Percentiles rank a stretch among this genome's conserved stretches.
Conservation (phyloP, 352 stramenopile genomes). For the Pythium apleroticum region DNA sequence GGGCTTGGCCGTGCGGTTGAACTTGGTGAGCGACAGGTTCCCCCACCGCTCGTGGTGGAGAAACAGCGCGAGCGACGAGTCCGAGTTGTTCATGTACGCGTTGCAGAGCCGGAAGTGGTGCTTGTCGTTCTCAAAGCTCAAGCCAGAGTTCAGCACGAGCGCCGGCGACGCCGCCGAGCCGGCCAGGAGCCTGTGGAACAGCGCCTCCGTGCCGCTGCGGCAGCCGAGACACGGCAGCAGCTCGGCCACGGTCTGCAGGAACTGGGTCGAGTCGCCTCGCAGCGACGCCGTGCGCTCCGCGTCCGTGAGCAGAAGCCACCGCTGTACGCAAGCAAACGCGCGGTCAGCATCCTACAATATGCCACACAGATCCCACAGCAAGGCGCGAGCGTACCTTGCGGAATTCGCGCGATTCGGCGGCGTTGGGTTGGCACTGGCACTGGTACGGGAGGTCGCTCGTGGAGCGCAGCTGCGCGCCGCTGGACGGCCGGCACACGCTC, state of each 20-base stretch:
- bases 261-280: constrained; percentile 60
- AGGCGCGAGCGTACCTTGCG: constrained; percentile 54
- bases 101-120: constrained; percentile 67
- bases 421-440: constrained; percentile 66
- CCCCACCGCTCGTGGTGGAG: constrained; percentile 76
- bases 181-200: constrained; percentile 70
- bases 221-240: constrained; percentile 76
- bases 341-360: not conserved
- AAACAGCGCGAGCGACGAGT: constrained; percentile 72
- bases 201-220: constrained; percentile 71
- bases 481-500: constrained; percentile 22
- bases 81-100: constrained; percentile 60
- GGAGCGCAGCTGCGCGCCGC: constrained; percentile 21
- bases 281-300: constrained; percentile 68
- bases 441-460: constrained; percentile 25
- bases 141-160: constrained; percentile 48
- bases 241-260: constrained; percentile 70
- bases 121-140: constrained; percentile 57
- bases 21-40: constrained; percentile 53
- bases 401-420: constrained; percentile 75
- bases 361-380: no score
- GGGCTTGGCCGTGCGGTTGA: constrained; percentile 33
- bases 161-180: constrained; percentile 36
- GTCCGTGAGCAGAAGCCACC: constrained; percentile 80
- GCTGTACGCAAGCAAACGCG: constrained; percentile 29